Percentiles rank a stretch among this genome's conserved stretches.
Conservation (phyloP, 2,329 filamentous ascomycete genomes). For the Rhynchosporium secalis region DNA sequence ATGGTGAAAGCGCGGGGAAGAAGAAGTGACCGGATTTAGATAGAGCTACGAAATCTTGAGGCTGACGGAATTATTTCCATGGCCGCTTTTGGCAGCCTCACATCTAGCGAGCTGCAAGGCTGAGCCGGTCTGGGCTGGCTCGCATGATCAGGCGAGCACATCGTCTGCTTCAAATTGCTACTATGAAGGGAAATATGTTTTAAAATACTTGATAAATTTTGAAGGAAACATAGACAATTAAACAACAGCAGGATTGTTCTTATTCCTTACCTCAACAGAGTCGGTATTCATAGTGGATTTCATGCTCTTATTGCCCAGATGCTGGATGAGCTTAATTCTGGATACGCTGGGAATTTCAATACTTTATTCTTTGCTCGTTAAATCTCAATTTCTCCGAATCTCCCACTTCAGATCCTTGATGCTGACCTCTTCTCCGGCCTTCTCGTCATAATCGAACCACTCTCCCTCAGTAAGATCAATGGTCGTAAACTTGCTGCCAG, state of each 20-base stretch:
- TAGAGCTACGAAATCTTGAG: slow-evolving; percentile 27
- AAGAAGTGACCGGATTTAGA: slow-evolving; percentile 16
- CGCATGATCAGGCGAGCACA: background rate
- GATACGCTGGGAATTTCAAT: background rate
- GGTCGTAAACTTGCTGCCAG: slow-evolving; percentile 74
- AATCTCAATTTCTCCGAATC: slow-evolving; percentile 48
- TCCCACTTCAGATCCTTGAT: slow-evolving; percentile 89
- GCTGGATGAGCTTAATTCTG: background rate
- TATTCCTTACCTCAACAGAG: no score
- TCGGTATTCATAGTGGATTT: background rate
- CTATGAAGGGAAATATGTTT: no score
- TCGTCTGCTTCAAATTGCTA: no score
- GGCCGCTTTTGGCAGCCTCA: slow-evolving; percentile 27
- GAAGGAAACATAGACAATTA: no score
- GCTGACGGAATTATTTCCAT: slow-evolving; percentile 23
- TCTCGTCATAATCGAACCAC: slow-evolving; percentile 98
- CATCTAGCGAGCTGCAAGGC: slow-evolving; percentile 24
- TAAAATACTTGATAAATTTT: no score
- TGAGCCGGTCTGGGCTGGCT: background rate
- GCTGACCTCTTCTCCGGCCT: slow-evolving; percentile 85
- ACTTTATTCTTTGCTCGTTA: background rate
- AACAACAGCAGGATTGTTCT: no score
- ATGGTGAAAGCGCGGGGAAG: slow-evolving; percentile 24
- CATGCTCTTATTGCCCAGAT: background rate
- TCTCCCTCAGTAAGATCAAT: slow-evolving; percentile 88